A percentile compares a stretch with the other conserved stretches of the same genome.
These are phyloP conservation scores for Arthroderma sp. DNA, from an alignment of 2,329 filamentous ascomycete genomes.

Conservation along the genomic window DNA sequence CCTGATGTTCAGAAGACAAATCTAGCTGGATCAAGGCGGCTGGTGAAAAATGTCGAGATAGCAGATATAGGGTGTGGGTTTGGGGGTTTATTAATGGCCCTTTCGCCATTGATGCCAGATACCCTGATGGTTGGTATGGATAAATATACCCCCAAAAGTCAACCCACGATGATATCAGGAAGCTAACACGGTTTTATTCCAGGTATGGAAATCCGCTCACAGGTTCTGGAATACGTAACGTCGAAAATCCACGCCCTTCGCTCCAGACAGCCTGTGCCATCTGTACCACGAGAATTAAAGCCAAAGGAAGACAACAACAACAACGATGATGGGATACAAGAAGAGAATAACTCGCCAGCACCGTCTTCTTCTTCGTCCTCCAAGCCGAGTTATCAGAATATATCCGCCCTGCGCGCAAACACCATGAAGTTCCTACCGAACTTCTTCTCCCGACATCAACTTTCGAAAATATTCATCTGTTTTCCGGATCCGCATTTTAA, in stretches of 20 bases:
- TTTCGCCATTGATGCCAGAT: conserved; percentile 68
- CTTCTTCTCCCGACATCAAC: conserved; percentile 71
- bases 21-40: conserved; percentile 22
- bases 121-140: conserved; percentile 64
- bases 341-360: conserved; percentile 1
- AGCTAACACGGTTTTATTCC: background rate
- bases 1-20: conserved; percentile 22
- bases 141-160: background rate
- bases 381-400: conserved; percentile 56
- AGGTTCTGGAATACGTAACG: conserved; percentile 82
- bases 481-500: conserved; percentile 99
- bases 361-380: conserved; percentile 1
- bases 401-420: conserved; percentile 79
- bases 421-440: conserved; percentile 99
- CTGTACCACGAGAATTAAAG: conserved; percentile 2
- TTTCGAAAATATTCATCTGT: conserved; percentile 90
- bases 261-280: conserved; percentile 25
- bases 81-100: conserved; percentile 74
- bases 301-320: background rate
- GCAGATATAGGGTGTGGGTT: conserved; percentile 97
- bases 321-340: conserved; percentile 1
- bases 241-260: conserved; percentile 76
- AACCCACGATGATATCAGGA: background rate
- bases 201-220: conserved; percentile 86
- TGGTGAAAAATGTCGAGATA: conserved; percentile 66